These are phyloP conservation scores for Hevea brasiliensis DNA, from an alignment of 345 rosid species.

Conservation along the genomic window DNA sequence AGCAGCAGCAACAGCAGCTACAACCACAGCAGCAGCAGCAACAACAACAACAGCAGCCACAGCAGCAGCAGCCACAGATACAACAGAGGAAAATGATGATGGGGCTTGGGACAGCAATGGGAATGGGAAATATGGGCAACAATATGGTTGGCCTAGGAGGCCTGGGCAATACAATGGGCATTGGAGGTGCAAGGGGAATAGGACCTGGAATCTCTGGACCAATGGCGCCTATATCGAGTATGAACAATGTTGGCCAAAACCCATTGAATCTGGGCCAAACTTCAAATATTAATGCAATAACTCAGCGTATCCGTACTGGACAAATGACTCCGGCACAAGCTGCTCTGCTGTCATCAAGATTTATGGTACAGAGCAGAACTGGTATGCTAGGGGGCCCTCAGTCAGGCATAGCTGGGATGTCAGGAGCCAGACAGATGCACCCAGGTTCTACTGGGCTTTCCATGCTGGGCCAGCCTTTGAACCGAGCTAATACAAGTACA, in stretches of 20 bases:
- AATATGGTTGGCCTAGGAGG: slow-evolving; percentile 64
- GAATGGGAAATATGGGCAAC: slow-evolving; percentile 64
- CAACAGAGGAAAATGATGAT: slow-evolving; percentile 63
- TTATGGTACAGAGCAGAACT: slow-evolving; percentile 36
- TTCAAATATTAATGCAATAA: slow-evolving; percentile 50
- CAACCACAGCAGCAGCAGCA: slow-evolving; percentile 26
- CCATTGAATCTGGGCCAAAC: slow-evolving; percentile 54
- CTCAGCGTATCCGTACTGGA: slow-evolving; percentile 61
- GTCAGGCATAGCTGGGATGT: slow-evolving; percentile 59
- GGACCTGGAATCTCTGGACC: slow-evolving; percentile 73
- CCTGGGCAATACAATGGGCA: slow-evolving; percentile 53
- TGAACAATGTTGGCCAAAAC: slow-evolving; percentile 64
- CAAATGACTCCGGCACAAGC: slow-evolving; percentile 39
- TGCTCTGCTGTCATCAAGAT: slow-evolving; percentile 31
- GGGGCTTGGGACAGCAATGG: slow-evolving; percentile 61
- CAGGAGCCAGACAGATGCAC: slow-evolving; percentile 68
- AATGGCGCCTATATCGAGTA: slow-evolving; percentile 58
- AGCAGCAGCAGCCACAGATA: slow-evolving; percentile 47
- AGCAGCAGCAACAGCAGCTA: slow-evolving; percentile 45
- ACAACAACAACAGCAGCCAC: slow-evolving; percentile 26
- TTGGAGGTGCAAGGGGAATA: slow-evolving; percentile 68
- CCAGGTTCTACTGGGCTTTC: slow-evolving; percentile 58
- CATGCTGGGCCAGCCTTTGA: slow-evolving; percentile 58
- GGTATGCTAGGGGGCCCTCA: slow-evolving; percentile 57
- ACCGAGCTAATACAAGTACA: slow-evolving; percentile 53